Evolutionary conservation across 2,329 filamentous ascomycete species (phyloP).

Genomic region (Trichoderma atrobrunneum): DNA sequence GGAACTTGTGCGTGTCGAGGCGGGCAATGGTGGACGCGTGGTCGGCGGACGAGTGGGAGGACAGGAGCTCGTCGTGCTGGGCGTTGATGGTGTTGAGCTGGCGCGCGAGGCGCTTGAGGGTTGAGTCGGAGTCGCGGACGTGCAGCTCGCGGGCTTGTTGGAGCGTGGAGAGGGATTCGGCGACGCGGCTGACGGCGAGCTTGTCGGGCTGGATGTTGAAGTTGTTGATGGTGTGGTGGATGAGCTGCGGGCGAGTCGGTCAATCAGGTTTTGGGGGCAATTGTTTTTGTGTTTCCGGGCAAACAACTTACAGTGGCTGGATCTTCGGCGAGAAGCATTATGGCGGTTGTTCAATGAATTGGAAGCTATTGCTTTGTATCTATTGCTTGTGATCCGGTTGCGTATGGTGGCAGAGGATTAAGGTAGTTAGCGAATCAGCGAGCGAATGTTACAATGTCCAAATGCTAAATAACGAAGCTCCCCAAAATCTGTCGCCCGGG

Average conservation of each 20-base stretch:
- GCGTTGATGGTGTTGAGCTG: slow-evolving; percentile 70
- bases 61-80: slow-evolving; percentile 73
- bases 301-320: slow-evolving; percentile 69
- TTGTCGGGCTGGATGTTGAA: slow-evolving; percentile 95
- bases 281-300: background rate
- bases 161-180: slow-evolving; percentile 79
- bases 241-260: slow-evolving; percentile 58
- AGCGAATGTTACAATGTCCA: background rate
- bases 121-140: slow-evolving; percentile 64
- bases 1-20: slow-evolving; percentile 91
- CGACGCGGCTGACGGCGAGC: slow-evolving; percentile 75
- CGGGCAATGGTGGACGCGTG: slow-evolving; percentile 83
- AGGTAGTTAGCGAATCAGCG: background rate
- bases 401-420: background rate
- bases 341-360: slow-evolving; percentile 33
- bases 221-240: slow-evolving; percentile 86
- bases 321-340: slow-evolving; percentile 92
- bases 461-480: background rate
- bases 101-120: slow-evolving; percentile 70
- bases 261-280: background rate
- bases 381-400: background rate
- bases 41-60: slow-evolving; percentile 70
- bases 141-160: slow-evolving; percentile 78
- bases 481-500: slow-evolving; percentile 9
- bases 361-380: background rate